phyloP scores from a whole-genome alignment of 352 stramenopile genomes.

The Globisporangium emineosum region DNA sequence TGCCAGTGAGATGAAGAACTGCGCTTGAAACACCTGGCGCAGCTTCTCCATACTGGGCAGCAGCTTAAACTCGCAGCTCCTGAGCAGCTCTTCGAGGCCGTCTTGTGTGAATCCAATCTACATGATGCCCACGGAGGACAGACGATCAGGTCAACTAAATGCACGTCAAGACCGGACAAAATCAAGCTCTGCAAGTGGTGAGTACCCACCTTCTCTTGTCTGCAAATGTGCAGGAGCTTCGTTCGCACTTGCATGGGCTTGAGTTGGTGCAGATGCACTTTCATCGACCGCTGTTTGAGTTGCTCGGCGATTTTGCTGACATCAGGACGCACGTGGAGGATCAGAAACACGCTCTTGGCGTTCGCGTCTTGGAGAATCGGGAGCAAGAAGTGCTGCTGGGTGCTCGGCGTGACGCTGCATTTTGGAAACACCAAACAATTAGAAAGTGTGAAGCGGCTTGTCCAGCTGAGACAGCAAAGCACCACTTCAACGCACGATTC shows the following conservation, averaged over 20 bases:
- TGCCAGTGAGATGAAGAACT: slow-evolving; percentile 53
- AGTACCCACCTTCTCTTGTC: slow-evolving; percentile 33
- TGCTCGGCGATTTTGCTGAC: slow-evolving; percentile 57
- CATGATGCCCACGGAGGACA: background rate
- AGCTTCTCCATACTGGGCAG: slow-evolving; percentile 39
- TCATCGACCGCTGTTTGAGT: slow-evolving; percentile 34
- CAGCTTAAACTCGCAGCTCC: slow-evolving; percentile 32
- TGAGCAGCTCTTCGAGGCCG: slow-evolving; percentile 48
- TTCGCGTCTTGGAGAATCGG: slow-evolving; percentile 47
- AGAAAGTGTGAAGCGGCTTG: background rate
- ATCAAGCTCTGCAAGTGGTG: background rate
- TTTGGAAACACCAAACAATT: background rate
- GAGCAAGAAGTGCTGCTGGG: slow-evolving; percentile 64
- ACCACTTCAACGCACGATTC: slow-evolving; percentile 38
- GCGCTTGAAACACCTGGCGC: slow-evolving; percentile 40
- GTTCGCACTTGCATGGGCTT: slow-evolving; percentile 38
- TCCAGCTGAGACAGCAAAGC: no score
- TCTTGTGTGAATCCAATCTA: slow-evolving; percentile 65
- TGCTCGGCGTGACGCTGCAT: slow-evolving; percentile 46
- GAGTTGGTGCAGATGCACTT: slow-evolving; percentile 41
- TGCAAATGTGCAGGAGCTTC: slow-evolving; percentile 58
- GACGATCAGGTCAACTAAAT: background rate
- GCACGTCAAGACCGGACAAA: background rate
- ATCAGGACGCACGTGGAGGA: slow-evolving; percentile 54
- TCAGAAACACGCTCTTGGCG: slow-evolving; percentile 48